Base-by-base conservation (phyloP, 1,284 basidiomycete species). In the Rhizoctonia solani region DNA sequence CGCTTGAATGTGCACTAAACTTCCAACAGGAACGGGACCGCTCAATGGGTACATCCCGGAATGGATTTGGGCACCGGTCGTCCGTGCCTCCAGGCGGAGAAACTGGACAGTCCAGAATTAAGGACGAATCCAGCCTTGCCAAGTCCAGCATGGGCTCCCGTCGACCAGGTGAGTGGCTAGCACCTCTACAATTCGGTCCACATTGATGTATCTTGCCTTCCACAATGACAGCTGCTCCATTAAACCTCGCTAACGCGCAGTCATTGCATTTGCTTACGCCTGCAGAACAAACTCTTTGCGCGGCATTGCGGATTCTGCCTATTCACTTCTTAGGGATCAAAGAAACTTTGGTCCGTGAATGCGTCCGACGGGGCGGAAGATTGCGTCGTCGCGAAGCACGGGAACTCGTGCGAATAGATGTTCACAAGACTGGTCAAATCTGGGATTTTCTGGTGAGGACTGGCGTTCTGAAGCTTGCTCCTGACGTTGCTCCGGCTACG, bases 281-380 rank as follows among this genome's bases (percentile, higher is more conserved):
- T 3, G 87, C 88, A 27, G 95, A 97, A 78, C 90, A 94, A 77
- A 81, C 84, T 0, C 85, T 98, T n/a, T 97, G 95, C 76, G 91
- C 92, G 2, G 83, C 85, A 65, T 81, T 97, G 16, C 88, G 93
- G 4, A 93, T 97, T 68, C 81, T 96, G 41, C 95, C 95, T 0
- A 92, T 93, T 73, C 92, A 94, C 1, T 98, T 95, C 77, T 85
- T 97, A 52, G 85, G 89, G 68, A 91, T 97, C 79, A 97, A 97
- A 76, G 93, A 96, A 77, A 90, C 89, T 6, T 85, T 96, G 49
- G 87, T 97, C 25, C 85, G 93, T 37, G 95, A 97, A 78, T 95
- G 93, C 74, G 91, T 92, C 5, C 83, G 93, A n/a, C 83, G 92
- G 66, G 89, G 90, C 32, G 94, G 93, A 13, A 88, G 90, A 76